These are phyloP conservation scores for Psilocybe cubensis DNA, from an alignment of 768 basidiomycete species.

Conservation along the genomic window DNA sequence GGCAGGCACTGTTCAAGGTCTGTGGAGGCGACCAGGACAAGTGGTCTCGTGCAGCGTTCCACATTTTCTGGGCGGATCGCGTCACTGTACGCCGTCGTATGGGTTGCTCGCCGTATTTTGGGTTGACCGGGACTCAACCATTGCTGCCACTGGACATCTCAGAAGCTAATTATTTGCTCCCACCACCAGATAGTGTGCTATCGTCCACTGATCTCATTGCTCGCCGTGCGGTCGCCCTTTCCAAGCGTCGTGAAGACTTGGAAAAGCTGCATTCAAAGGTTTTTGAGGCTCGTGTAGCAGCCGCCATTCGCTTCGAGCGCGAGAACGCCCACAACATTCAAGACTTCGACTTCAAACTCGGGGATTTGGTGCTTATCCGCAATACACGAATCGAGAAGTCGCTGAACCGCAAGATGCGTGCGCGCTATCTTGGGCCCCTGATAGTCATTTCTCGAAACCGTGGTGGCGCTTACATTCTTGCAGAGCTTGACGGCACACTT, in stretches of 20 bases:
- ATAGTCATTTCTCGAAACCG: conserved; percentile 26
- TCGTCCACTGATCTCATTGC: conserved; percentile 21
- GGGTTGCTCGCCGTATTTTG: conserved; percentile 35
- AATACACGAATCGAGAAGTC: conserved; percentile 34
- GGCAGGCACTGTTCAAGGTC: conserved; percentile 36
- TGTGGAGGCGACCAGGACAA: conserved; percentile 27
- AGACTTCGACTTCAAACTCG: conserved; percentile 29
- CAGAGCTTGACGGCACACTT: conserved; percentile 24
- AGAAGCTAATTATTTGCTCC: conserved; percentile 32
- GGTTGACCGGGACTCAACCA: conserved; percentile 31
- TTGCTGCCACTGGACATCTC: conserved; percentile 31
- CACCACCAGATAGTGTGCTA: conserved; percentile 15
- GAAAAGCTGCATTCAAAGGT: conserved; percentile 16
- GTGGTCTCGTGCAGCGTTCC: conserved; percentile 26
- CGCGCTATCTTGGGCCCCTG: conserved; percentile 35
- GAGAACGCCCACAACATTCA: conserved; percentile 23
- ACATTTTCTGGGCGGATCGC: conserved; percentile 31
- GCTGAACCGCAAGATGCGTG: conserved; percentile 28
- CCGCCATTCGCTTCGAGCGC: conserved; percentile 18
- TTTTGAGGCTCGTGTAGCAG: conserved; percentile 9
- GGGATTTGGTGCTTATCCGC: conserved; percentile 36
- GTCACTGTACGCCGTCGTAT: conserved; percentile 26
- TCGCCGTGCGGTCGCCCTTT: neutral
- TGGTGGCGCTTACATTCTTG: conserved; percentile 25
- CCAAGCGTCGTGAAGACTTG: conserved; percentile 17